phyloP scores from a whole-genome alignment of 2,329 filamentous ascomycete genomes.

The Alternaria sp. region DNA sequence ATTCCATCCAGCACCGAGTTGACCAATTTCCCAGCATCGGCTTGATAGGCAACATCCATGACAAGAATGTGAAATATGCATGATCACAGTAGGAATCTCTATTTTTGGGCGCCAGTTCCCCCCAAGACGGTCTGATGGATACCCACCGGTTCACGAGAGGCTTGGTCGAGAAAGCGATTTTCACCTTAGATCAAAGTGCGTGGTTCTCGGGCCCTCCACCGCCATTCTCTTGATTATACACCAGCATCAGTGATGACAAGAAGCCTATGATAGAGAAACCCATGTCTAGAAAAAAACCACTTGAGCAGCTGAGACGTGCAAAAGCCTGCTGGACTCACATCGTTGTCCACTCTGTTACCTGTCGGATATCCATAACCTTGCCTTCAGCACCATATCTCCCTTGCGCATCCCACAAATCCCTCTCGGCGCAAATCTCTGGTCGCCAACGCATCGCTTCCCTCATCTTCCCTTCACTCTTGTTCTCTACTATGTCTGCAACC shows the following conservation, averaged over 20 bases:
- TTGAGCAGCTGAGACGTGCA: background rate
- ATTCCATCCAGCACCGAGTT: background rate
- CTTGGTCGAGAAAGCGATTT: background rate
- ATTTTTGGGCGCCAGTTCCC: background rate
- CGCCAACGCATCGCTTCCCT: constrained; percentile 57
- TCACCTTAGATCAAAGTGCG: background rate
- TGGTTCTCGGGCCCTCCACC: background rate
- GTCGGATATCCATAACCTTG: constrained; percentile 57
- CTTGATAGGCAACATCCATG: background rate
- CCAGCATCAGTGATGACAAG: background rate
- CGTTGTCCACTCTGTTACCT: constrained; percentile 39
- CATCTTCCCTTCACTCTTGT: constrained; percentile 51
- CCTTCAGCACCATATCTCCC: constrained; percentile 56
- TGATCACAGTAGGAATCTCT: constrained; percentile 5
- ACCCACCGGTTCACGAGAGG: background rate
- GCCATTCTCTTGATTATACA: background rate
- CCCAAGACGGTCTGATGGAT: background rate
- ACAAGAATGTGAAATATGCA: background rate
- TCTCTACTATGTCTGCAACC: constrained; percentile 54
- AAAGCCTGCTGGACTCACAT: background rate
- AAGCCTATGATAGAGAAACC: background rate
- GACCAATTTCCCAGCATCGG: background rate
- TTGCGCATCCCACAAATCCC: constrained; percentile 58
- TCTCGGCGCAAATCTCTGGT: constrained; percentile 55
- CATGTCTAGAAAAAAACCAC: background rate